Evolutionary conservation across 2,329 filamentous ascomycete genomes (phyloP), one percentile per base, ranked within the genome.

Genomic region (Paracoccidioides brasiliensis): DNA sequence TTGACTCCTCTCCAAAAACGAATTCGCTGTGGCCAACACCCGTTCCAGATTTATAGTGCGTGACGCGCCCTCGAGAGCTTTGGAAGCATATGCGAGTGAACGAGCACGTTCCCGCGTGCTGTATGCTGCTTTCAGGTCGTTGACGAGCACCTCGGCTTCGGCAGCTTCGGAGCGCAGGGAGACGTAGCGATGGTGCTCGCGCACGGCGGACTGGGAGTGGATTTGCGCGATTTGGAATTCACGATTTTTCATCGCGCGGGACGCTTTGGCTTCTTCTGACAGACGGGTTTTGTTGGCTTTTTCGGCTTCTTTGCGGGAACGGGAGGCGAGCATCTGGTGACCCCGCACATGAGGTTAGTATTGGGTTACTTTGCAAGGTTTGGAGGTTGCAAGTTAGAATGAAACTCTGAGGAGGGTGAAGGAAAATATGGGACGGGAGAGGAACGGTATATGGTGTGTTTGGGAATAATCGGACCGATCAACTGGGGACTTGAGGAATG

Each of bases 221-320:
- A 76, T 74, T 53, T 73, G 73, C 46, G 74, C 73, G 62, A 76
- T 76, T 60, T 75, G 72, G 59, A 75, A 74, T 64, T 76, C 73
- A 55, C 67, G 72, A 57, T 72, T 72, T 58, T 74, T 74, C 65
- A 76, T 72, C 33, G 74, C 73, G 57, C 71, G 73, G 61, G 74
- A 73, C 52, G 74, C 70, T 65, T 76, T 76, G 46, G 70, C 68
- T 58, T 74, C 73, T 64, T 76, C 73, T n/a, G 72, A 65, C 59
- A 74, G 73, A 59, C 68, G 73, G 52, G 73, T 74, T 30, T 71
- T 62, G 62, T 75, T 72, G 22, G 74, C 74, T 53, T 73, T 72
- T 54, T 67, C 64, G 46, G 74, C 72, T 64, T 76, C 73, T 62
- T 75, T 73, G 56, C 74, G 75, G 37, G 75, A 68, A 33, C 73